Conservation (phyloP, 78 protist species). For the Planoprotostelium fungivorum region DNA sequence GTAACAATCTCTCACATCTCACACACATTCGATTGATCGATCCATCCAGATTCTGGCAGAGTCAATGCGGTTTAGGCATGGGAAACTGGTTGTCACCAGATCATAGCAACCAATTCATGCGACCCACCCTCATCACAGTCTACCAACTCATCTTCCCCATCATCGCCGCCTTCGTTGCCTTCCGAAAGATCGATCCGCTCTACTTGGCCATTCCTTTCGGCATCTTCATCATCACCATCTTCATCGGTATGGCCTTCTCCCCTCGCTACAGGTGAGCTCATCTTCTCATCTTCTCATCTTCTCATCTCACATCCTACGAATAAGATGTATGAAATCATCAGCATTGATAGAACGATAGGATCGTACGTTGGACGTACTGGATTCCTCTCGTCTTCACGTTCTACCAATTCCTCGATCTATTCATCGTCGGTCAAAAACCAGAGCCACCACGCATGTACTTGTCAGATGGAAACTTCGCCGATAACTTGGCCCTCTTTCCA, state of each 20-base stretch:
- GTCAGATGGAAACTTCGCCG: not conserved
- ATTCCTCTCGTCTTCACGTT: not conserved
- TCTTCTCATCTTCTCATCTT: not conserved
- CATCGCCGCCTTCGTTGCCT: not conserved
- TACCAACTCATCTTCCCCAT: not conserved
- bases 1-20: not conserved
- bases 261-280: not conserved
- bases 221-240: not conserved
- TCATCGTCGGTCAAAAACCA: not conserved
- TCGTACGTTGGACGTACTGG: not conserved
- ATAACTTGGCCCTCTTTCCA: not conserved
- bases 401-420: not conserved
- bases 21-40: not conserved
- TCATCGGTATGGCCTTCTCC: not conserved
- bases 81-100: not conserved
- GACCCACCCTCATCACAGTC: not conserved
- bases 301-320: not conserved
- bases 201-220: not conserved
- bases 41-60: not conserved
- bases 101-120: not conserved
- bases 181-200: not conserved
- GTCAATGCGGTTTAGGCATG: not conserved
- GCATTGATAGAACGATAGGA: too few relatives aligned
- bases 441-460: not conserved
- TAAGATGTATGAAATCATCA: too few relatives aligned